phyloP scores from a whole-genome alignment of 2,329 filamentous ascomycete species.

The Pseudogymnoascus sp. region DNA sequence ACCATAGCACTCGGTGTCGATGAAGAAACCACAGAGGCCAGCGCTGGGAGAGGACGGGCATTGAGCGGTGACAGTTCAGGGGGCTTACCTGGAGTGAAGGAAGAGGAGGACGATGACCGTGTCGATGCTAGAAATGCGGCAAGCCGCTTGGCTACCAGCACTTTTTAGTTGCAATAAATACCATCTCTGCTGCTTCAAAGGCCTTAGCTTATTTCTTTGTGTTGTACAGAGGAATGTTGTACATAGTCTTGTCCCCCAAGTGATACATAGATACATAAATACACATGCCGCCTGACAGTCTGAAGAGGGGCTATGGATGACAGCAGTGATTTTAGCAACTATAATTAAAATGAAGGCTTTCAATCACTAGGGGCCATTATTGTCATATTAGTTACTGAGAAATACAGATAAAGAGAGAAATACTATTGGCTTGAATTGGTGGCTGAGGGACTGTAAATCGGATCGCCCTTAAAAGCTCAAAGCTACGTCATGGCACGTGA shows the following conservation, averaged over 20 bases:
- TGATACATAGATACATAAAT: background rate
- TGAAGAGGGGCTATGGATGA: too few species aligned
- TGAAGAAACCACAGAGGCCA: conserved; percentile 51
- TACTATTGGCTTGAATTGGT: too few species aligned
- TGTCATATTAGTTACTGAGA: too few species aligned
- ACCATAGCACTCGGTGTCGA: conserved; percentile 56
- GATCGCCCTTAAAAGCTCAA: background rate
- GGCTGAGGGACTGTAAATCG: background rate
- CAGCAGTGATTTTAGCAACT: too few species aligned
- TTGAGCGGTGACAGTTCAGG: conserved; percentile 24
- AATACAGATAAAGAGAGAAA: too few species aligned
- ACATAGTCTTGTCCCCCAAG: background rate
- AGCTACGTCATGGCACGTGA: conserved; percentile 1
- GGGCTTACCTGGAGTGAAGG: conserved; percentile 51
- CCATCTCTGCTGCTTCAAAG: background rate
- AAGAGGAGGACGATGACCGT: conserved; percentile 86
- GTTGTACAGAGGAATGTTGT: background rate
- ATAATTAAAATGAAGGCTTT: too few species aligned
- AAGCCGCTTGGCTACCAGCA: conserved; percentile 85
- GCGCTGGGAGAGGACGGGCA: conserved; percentile 25
- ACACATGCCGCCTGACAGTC: background rate
- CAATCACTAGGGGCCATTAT: too few species aligned
- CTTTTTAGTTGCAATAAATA: conserved; percentile 49
- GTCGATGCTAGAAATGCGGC: conserved; percentile 94
- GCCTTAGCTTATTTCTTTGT: background rate